Conservation (phyloP, 257 asterid species). For the Gentiana dahurica region DNA sequence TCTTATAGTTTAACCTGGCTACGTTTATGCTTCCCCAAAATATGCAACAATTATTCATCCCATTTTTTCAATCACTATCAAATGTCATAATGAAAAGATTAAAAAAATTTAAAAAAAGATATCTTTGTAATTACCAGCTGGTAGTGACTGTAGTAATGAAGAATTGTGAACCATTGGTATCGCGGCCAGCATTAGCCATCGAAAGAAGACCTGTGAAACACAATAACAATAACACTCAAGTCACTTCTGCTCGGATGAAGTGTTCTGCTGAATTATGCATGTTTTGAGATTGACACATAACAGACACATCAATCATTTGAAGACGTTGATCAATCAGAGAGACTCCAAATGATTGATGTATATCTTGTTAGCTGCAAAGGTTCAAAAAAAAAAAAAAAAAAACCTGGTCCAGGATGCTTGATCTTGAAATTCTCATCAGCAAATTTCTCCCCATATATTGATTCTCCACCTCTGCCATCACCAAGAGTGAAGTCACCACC, state of each 20-base stretch:
- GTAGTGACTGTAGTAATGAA: constrained; percentile 99
- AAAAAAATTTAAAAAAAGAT: not conserved
- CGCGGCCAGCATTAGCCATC: constrained; percentile 89
- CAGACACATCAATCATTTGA: too few species aligned
- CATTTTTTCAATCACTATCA: too few species aligned
- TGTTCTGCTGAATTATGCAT: not conserved
- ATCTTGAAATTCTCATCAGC: constrained; percentile 93
- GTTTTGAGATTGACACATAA: too few species aligned
- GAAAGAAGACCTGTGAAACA: constrained; percentile 53
- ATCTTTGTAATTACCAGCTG: constrained; percentile 45
- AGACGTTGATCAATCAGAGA: too few species aligned
- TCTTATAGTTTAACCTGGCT: too few species aligned
- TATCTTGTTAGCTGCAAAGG: too few species aligned
- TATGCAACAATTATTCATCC: too few species aligned
- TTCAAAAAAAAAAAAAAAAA: constrained; percentile 12
- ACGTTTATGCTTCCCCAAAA: too few species aligned
- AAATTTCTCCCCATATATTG: constrained; percentile 79
- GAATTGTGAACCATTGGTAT: constrained; percentile 94
- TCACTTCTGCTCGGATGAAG: not conserved
- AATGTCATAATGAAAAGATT: too few species aligned
- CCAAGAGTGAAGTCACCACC: constrained; percentile 98
- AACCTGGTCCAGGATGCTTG: constrained; percentile 97
- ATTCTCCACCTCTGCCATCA: constrained; percentile 97
- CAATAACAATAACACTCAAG: not conserved
- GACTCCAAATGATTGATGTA: too few species aligned